Conservation (phyloP, 768 basidiomycete genomes). For the Leccinum ochraceum region DNA sequence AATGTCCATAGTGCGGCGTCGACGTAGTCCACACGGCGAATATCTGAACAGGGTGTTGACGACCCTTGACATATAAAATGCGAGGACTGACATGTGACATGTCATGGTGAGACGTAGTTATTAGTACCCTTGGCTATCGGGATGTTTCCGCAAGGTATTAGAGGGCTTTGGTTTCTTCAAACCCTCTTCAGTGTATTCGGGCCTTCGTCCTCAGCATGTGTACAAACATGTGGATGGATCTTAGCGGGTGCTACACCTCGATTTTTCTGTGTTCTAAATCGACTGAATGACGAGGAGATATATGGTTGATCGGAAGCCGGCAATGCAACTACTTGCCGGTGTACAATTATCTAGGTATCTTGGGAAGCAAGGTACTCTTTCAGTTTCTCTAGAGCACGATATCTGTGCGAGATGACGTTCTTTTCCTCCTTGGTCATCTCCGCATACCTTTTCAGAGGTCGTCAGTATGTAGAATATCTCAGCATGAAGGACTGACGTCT, state of each 20-base stretch:
- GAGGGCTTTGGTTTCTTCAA: slow-evolving; percentile 7
- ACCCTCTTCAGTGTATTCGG: slow-evolving; percentile 23
- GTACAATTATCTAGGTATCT: no score
- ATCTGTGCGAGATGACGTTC: slow-evolving; percentile 67
- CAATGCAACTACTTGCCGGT: slow-evolving; percentile 13
- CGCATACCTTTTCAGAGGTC: slow-evolving; percentile 48
- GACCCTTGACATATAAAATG: slow-evolving; percentile 88
- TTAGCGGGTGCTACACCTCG: neutral
- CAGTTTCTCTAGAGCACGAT: slow-evolving; percentile 61
- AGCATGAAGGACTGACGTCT: slow-evolving; percentile 58
- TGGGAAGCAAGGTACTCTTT: slow-evolving; percentile 38
- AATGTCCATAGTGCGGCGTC: slow-evolving; percentile 91
- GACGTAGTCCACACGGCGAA: slow-evolving; percentile 46
- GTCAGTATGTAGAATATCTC: neutral
- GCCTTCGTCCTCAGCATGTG: slow-evolving; percentile 29
- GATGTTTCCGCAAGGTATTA: slow-evolving; percentile 60
- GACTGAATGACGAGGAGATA: neutral
- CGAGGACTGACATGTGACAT: slow-evolving; percentile 63
- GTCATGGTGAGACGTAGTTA: neutral
- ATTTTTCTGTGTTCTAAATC: no score
- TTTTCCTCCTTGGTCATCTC: slow-evolving; percentile 67
- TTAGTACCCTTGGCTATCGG: slow-evolving; percentile 74
- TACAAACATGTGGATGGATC: slow-evolving; percentile 18
- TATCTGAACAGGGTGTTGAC: slow-evolving; percentile 88
- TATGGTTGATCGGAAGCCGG: slow-evolving; percentile 16